Percentiles rank a stretch among this genome's conserved stretches.
Evolutionary conservation across 805 yeast genomes (phyloP).

Genomic region (Priceomyces melissophilus): DNA sequence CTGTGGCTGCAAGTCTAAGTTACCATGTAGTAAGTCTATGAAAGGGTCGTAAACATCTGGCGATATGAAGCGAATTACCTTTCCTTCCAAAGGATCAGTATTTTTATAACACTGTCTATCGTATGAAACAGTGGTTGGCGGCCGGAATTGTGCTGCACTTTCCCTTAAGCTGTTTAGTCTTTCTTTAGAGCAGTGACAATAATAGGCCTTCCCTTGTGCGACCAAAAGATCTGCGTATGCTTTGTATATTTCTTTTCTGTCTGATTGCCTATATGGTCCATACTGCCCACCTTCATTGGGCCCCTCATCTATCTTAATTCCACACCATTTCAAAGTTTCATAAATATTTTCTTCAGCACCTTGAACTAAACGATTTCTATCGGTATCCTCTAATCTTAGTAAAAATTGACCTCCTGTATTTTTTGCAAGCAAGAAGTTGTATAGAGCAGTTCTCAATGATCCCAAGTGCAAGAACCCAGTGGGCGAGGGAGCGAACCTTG

Average conservation of each 20-base stretch:
- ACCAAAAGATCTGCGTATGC: constrained; percentile 56
- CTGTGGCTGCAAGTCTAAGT: constrained; percentile 74
- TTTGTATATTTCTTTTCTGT: constrained; percentile 64
- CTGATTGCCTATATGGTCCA: constrained; percentile 86
- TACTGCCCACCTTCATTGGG: constrained; percentile 55
- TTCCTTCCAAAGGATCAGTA: constrained; percentile 19
- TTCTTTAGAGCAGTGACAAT: constrained; percentile 83
- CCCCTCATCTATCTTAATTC: constrained; percentile 76
- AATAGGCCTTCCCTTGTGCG: constrained; percentile 69
- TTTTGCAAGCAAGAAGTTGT: constrained; percentile 79
- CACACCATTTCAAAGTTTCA: constrained; percentile 74
- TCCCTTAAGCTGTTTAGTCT: constrained; percentile 65
- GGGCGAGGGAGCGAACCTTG: constrained; percentile 97
- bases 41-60: constrained; percentile 70
- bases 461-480: constrained; percentile 95
- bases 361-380: constrained; percentile 67
- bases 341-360: constrained; percentile 85
- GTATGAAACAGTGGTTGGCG: constrained; percentile 90
- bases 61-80: constrained; percentile 69
- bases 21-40: constrained; percentile 75
- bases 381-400: constrained; percentile 89
- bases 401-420: constrained; percentile 78
- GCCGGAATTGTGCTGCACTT: constrained; percentile 69
- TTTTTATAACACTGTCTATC: constrained; percentile 72
- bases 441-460: constrained; percentile 87